phyloP scores from a whole-genome alignment of 2,329 filamentous ascomycete genomes.

The Mycocentrospora acerina region DNA sequence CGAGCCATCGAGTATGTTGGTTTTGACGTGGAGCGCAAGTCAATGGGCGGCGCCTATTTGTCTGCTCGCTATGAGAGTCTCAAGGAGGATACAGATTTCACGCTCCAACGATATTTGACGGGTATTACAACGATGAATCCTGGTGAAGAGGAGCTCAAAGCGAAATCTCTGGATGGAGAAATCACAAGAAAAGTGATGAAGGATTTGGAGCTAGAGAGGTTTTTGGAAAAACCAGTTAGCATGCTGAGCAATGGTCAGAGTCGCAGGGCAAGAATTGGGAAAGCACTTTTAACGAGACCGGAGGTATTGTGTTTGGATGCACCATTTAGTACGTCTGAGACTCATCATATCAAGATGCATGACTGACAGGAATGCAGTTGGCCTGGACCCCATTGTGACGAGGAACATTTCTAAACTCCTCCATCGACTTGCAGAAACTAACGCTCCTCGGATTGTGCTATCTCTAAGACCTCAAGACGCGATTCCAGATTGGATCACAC shows the following conservation, averaged over 20 bases:
- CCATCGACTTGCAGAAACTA: constrained; percentile 64
- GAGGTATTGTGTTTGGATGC: constrained; percentile 82
- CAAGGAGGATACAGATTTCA: constrained; percentile 85
- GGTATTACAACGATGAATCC: constrained; percentile 85
- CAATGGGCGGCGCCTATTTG: constrained; percentile 69
- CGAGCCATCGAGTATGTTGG: constrained; percentile 86
- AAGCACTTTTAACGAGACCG: constrained; percentile 75
- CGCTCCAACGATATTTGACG: constrained; percentile 74
- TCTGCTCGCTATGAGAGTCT: constrained; percentile 88
- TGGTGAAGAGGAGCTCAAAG: constrained; percentile 49
- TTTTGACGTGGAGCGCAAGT: constrained; percentile 72
- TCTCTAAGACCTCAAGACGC: constrained; percentile 82
- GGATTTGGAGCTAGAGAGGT: constrained; percentile 67
- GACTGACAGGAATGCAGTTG: constrained; percentile 56
- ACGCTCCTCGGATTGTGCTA: constrained; percentile 71
- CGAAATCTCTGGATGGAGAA: constrained; percentile 51
- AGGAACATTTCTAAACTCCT: constrained; percentile 71
- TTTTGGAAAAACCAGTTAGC: constrained; percentile 79
- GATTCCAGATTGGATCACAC: constrained; percentile 87
- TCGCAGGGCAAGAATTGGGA: constrained; percentile 81
- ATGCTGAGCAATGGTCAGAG: constrained; percentile 95
- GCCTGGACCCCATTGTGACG: constrained; percentile 82
- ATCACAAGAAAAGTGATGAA: constrained; percentile 62
- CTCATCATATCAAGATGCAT: neutral
- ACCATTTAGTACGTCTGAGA: constrained; percentile 69